These are phyloP conservation scores for Penicillium sp. DNA, from an alignment of 2,329 filamentous ascomycete genomes.

Conservation along the genomic window DNA sequence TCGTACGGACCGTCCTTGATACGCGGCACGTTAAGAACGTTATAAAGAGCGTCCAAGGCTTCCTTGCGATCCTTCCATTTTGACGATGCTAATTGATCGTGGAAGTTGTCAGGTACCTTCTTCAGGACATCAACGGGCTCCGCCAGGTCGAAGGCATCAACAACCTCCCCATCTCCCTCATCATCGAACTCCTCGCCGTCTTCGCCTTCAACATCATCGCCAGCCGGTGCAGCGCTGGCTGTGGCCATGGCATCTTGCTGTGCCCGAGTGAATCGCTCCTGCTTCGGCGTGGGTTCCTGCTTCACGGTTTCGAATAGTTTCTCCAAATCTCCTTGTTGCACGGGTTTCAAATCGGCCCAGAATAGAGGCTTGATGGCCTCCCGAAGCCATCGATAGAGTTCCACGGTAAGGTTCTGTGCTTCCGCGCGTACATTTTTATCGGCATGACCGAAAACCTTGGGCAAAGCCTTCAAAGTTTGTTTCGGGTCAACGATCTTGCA, in stretches of 20 bases:
- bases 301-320: conserved; percentile 93
- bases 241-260: conserved; percentile 81
- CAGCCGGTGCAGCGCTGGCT: conserved; percentile 61
- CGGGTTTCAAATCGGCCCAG: conserved; percentile 91
- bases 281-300: conserved; percentile 80
- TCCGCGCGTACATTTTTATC: conserved; percentile 98
- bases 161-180: conserved; percentile 61
- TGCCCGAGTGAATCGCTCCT: conserved; percentile 81
- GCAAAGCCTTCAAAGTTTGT: conserved; percentile 79
- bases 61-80: conserved; percentile 99
- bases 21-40: conserved; percentile 74
- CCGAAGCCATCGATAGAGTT: conserved; percentile 94
- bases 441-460: conserved; percentile 90
- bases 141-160: conserved; percentile 77
- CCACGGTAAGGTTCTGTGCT: conserved; percentile 84
- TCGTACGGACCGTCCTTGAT: conserved; percentile 90
- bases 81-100: conserved; percentile 78
- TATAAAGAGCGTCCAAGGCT: conserved; percentile 77
- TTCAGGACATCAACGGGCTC: conserved; percentile 84
- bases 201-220: conserved; percentile 53
- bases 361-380: conserved; percentile 99
- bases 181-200: conserved; percentile 52
- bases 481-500: conserved; percentile 94
- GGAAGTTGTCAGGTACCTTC: conserved; percentile 78
- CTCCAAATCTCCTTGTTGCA: conserved; percentile 91